These are phyloP conservation scores for Sarocladium brachiariae DNA, from an alignment of 2,329 filamentous ascomycete species.

Conservation along the genomic window DNA sequence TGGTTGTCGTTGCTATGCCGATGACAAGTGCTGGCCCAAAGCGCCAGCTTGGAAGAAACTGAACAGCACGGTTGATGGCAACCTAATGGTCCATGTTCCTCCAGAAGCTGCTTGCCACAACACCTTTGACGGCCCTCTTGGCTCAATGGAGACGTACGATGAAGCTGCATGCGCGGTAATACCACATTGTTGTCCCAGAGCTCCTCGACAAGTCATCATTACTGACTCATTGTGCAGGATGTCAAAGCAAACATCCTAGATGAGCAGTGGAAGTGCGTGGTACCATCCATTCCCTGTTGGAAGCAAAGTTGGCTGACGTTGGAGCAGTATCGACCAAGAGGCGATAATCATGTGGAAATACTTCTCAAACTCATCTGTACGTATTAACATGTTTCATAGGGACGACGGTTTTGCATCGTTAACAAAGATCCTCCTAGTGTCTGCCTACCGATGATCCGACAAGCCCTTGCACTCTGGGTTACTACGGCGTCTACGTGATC, in stretches of 20 bases:
- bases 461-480: constrained; percentile 30
- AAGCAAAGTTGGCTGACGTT: not conserved
- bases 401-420: too few species aligned
- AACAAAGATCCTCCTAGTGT: too few species aligned
- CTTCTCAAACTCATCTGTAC: constrained; percentile 27
- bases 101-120: constrained; percentile 28
- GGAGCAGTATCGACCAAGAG: constrained; percentile 20
- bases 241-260: constrained; percentile 20
- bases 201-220: not conserved
- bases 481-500: constrained; percentile 29
- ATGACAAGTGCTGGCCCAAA: constrained; percentile 25
- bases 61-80: constrained; percentile 29
- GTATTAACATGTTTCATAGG: too few species aligned
- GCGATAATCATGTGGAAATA: constrained; percentile 33
- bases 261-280: constrained; percentile 31
- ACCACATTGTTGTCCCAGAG: not conserved
- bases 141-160: constrained; percentile 28
- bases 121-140: constrained; percentile 30
- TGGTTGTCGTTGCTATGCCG: constrained; percentile 26
- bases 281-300: not conserved
- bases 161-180: constrained; percentile 24
- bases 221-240: constrained; percentile 15
- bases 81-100: constrained; percentile 24
- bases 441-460: constrained; percentile 24
- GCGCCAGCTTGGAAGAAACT: constrained; percentile 20